Evolutionary conservation across 805 yeast species (phyloP).

Genomic region (Cyberlindnera xylosilytica): DNA sequence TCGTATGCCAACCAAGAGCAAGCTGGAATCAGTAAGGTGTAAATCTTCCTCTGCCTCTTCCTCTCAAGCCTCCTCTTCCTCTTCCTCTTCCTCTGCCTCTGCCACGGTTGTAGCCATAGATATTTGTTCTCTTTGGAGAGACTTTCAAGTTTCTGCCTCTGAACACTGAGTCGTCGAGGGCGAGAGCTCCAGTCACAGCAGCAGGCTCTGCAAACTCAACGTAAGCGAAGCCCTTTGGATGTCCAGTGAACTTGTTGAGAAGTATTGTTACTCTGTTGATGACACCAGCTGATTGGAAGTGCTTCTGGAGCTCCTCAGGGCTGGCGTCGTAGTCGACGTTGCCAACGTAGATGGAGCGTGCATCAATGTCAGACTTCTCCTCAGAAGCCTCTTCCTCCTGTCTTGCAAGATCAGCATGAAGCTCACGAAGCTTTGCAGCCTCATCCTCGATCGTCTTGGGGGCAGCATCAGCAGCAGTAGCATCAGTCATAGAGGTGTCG

Average conservation of each 20-base stretch:
- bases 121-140: slow-evolving; percentile 72
- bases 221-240: slow-evolving; percentile 85
- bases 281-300: slow-evolving; percentile 65
- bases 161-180: slow-evolving; percentile 61
- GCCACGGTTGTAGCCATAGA: slow-evolving; percentile 62
- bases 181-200: slow-evolving; percentile 63
- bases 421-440: slow-evolving; percentile 55
- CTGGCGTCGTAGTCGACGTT: slow-evolving; percentile 79
- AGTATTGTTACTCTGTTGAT: slow-evolving; percentile 79
- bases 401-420: slow-evolving; percentile 47
- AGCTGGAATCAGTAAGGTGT: slow-evolving; percentile 36
- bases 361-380: slow-evolving; percentile 65
- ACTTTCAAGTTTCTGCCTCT: slow-evolving; percentile 73
- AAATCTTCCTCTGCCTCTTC: slow-evolving; percentile 42
- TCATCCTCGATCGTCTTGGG: slow-evolving; percentile 40
- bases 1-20: too few species aligned
- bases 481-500: slow-evolving; percentile 1
- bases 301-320: slow-evolving; percentile 75
- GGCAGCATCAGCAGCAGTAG: not conserved
- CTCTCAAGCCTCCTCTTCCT: slow-evolving; percentile 35
- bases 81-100: slow-evolving; percentile 50
- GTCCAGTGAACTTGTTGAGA: slow-evolving; percentile 70
- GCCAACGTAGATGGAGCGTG: slow-evolving; percentile 77
- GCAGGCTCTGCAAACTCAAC: slow-evolving; percentile 72
- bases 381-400: slow-evolving; percentile 40